A percentile compares a stretch with the other conserved stretches of the same genome.
Evolutionary conservation across 768 basidiomycete species (phyloP).

Genomic region (Amylocystis lapponica): DNA sequence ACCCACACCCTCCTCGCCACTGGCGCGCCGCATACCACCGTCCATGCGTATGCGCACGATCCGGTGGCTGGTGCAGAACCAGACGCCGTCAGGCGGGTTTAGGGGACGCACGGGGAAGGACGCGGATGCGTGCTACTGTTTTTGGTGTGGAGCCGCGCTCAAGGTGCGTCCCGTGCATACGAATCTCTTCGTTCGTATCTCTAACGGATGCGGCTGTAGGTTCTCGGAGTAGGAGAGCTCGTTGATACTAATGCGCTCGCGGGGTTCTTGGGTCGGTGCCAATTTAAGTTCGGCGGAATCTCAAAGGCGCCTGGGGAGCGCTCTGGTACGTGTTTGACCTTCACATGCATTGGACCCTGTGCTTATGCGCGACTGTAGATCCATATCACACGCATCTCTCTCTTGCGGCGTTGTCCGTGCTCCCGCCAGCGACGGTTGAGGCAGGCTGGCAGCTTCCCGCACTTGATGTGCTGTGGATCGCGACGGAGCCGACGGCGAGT

Average conservation of each 20-base stretch:
- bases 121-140: conserved; percentile 93
- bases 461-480: conserved; percentile 70
- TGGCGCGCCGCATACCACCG: conserved; percentile 17
- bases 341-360: background rate
- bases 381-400: conserved; percentile 95
- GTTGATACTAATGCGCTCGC: conserved; percentile 54
- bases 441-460: conserved; percentile 49
- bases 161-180: conserved; percentile 39
- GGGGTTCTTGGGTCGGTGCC: conserved; percentile 66
- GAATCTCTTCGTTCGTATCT: conserved; percentile 1
- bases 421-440: conserved; percentile 29
- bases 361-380: conserved; percentile 40
- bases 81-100: conserved; percentile 73
- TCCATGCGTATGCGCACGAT: conserved; percentile 50
- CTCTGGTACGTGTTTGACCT: conserved; percentile 53
- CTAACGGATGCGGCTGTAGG: conserved; percentile 36
- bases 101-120: conserved; percentile 84
- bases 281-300: conserved; percentile 87
- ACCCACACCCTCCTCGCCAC: conserved; percentile 14
- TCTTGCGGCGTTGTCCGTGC: conserved; percentile 73
- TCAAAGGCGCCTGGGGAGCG: conserved; percentile 75
- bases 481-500: conserved; percentile 51
- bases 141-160: conserved; percentile 87
- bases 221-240: conserved; percentile 55
- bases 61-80: conserved; percentile 75